Percentiles rank a stretch among this genome's conserved stretches.
Evolutionary conservation across 2,329 filamentous ascomycete species (phyloP).

Genomic region (Albophoma yamanashiensis): DNA sequence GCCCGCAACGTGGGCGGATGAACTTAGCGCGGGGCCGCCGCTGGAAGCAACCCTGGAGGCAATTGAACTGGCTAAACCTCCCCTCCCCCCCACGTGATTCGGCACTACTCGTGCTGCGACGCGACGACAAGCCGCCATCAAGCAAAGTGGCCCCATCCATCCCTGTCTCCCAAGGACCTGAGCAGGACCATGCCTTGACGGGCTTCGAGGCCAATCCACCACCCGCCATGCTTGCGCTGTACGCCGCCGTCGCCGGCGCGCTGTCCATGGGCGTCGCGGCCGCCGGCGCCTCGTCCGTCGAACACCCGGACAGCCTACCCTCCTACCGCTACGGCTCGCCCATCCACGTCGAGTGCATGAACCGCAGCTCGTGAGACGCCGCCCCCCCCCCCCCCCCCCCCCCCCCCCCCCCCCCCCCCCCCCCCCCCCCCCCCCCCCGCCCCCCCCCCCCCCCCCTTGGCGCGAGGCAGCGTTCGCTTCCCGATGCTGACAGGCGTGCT

Average conservation of each 20-base stretch:
- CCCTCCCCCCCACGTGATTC: background rate
- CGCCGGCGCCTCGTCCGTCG: constrained; percentile 15
- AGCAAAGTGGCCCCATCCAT: background rate
- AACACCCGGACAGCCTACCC: constrained; percentile 30
- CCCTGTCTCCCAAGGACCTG: background rate
- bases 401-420: no score
- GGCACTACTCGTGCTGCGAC: background rate
- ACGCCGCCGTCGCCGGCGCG: constrained; percentile 9
- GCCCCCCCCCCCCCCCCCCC: no score
- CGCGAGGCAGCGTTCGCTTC: background rate
- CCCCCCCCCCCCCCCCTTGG: no score
- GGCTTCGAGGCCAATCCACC: background rate
- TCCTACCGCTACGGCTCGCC: constrained; percentile 57
- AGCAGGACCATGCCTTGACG: background rate
- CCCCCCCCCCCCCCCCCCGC: no score
- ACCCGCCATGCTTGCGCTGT: background rate
- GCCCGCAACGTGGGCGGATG: no score
- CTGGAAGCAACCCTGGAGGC: background rate
- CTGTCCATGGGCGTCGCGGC: constrained; percentile 16
- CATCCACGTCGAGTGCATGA: constrained; percentile 63
- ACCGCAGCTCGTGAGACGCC: constrained; percentile 63
- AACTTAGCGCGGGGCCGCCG: background rate
- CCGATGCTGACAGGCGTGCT: constrained; percentile 2
- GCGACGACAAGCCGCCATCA: background rate
- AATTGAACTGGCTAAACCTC: background rate